Evolutionary conservation across 2,329 filamentous ascomycete species (phyloP), one percentile per base, ranked within the genome.

Genomic region (Fusarium sp.): DNA sequence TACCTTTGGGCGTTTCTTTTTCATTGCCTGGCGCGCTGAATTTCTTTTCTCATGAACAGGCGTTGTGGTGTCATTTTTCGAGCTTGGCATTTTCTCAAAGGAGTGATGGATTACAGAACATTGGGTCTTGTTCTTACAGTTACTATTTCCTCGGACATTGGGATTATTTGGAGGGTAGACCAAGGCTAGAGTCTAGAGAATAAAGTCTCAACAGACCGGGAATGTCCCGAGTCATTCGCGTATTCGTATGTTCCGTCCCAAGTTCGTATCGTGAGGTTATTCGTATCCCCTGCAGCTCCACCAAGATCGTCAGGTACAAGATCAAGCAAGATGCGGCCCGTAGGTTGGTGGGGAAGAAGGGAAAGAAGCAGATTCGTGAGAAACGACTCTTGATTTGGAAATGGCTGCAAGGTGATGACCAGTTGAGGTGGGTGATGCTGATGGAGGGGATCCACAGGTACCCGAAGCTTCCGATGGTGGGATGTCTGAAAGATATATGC

Each of bases 21-120:
- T 66, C 52, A 62, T 71, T 54, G 24, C 63, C 57, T 72, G 68
- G 69, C 69, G 67, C 66, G 69, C 48, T 57, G 66, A 64, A 42
- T 52, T 55, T 65, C 67, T 69, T 71, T 48, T 58, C 43, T 57
- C 60, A 76, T 73, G 74, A 75, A 70, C 26, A 61, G 75, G 75
- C 74, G 75, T 77, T 67, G 49, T 42, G 75, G 75, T 70, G 75
- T 77, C 55, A 37, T 39, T 61, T 44, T 64, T 58, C 39, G 46
- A 49, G 56, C 48, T 7, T 31, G 60, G 59, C 58, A 69, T 68
- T 65, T 57, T 57, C 55, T 59, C 59, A 48, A 59, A 53, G 71
- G 71, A 62, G 68, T 68, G 67, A 66, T 63, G 70, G 72, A 74
- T 63, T 74, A 74, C 70, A 66, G 72, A 57, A 74, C 72, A 49